A percentile compares a stretch with the other conserved stretches of the same genome.
These are phyloP conservation scores for Alternaria triticimaculans DNA, from an alignment of 2,329 filamentous ascomycete genomes.

Conservation along the genomic window DNA sequence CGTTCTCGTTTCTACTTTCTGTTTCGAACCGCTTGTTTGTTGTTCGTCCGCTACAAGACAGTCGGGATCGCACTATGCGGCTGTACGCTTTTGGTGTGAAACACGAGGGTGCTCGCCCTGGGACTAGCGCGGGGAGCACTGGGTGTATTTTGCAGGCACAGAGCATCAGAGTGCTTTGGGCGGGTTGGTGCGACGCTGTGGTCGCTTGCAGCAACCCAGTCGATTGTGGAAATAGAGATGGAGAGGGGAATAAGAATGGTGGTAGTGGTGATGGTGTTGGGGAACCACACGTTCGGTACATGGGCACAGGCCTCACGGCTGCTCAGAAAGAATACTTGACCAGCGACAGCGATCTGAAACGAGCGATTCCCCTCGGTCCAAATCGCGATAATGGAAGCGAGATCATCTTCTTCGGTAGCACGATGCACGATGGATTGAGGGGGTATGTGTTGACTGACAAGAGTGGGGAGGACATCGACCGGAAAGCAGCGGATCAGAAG, in stretches of 20 bases:
- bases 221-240: background rate
- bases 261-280: background rate
- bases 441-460: slow-evolving; percentile 16
- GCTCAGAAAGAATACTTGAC: slow-evolving; percentile 14
- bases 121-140: background rate
- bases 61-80: background rate
- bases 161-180: slow-evolving; percentile 32
- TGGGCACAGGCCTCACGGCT: slow-evolving; percentile 23
- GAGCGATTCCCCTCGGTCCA: background rate
- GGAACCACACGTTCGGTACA: slow-evolving; percentile 15
- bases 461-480: background rate
- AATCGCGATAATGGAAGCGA: background rate
- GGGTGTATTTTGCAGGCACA: background rate
- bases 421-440: slow-evolving; percentile 28
- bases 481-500: background rate
- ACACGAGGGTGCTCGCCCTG: background rate
- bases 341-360: background rate
- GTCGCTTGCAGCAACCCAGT: slow-evolving; percentile 6
- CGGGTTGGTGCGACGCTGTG: slow-evolving; percentile 42
- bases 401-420: slow-evolving; percentile 27
- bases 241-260: background rate
- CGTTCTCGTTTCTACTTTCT: background rate
- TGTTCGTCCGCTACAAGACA: background rate
- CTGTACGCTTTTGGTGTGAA: background rate
- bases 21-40: background rate